Conservation (phyloP, 768 basidiomycete genomes). For the Serendipita sp. region DNA sequence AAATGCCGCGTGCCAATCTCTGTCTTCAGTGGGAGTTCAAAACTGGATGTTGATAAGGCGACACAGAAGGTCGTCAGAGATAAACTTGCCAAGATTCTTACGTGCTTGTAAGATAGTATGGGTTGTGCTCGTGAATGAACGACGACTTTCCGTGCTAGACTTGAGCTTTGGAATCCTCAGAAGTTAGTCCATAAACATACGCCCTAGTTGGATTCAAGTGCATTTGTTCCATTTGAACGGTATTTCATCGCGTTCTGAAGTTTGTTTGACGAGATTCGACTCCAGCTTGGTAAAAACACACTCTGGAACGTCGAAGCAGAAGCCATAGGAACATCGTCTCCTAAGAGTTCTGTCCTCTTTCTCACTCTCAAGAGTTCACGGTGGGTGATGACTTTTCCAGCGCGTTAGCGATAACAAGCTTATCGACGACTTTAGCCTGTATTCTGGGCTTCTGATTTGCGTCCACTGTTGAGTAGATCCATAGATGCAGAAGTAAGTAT, state of each 20-base stretch:
- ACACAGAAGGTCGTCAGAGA: neutral
- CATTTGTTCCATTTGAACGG: conserved; percentile 3
- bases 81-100: neutral
- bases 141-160: too few species aligned
- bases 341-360: neutral
- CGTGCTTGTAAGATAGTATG: neutral
- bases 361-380: neutral
- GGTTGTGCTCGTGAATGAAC: neutral
- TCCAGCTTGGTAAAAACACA: neutral
- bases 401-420: neutral
- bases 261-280: neutral
- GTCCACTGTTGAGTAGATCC: neutral
- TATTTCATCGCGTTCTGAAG: neutral
- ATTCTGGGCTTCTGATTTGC: neutral
- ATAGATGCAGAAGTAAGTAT: neutral
- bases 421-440: neutral
- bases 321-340: neutral
- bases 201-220: neutral
- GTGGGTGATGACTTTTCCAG: neutral
- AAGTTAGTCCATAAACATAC: neutral
- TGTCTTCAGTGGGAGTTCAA: neutral
- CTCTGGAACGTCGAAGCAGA: neutral
- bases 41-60: too few species aligned
- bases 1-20: conserved; percentile 12
- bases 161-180: too few species aligned